These are phyloP conservation scores for Excoecaria agallocha DNA, from an alignment of 345 rosid species.

Conservation along the genomic window DNA sequence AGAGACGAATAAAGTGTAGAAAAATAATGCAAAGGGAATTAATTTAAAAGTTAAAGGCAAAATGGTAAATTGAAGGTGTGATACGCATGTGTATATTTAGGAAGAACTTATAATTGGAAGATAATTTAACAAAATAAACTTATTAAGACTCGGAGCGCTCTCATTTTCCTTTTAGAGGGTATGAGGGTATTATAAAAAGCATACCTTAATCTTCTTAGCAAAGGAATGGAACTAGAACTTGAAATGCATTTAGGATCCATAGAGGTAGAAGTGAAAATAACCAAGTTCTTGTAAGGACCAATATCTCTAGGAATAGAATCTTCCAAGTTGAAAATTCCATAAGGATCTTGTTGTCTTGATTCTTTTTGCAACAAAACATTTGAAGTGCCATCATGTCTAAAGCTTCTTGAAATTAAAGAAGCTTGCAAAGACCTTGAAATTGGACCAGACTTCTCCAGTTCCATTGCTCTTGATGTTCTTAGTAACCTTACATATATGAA, in stretches of 20 bases:
- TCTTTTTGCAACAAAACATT: conserved; percentile 45
- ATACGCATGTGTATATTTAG: too few species aligned
- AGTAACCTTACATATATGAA: conserved; percentile 73
- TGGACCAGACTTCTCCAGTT: conserved; percentile 67
- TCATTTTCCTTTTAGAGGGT: too few species aligned
- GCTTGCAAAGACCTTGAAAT: conserved; percentile 58
- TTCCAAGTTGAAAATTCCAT: conserved; percentile 68
- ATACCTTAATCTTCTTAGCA: conserved; percentile 73
- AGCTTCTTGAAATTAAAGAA: conserved; percentile 63
- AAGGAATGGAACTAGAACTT: conserved; percentile 66
- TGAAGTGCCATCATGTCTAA: conserved; percentile 49
- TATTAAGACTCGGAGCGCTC: too few species aligned
- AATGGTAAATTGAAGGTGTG: too few species aligned
- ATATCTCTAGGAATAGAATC: conserved; percentile 81
- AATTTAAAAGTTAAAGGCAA: too few species aligned
- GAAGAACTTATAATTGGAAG: too few species aligned
- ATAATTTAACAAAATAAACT: too few species aligned
- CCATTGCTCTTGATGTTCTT: conserved; percentile 79
- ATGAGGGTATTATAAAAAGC: too few species aligned
- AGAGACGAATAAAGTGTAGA: too few species aligned
- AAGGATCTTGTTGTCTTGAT: conserved; percentile 87
- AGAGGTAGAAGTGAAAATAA: conserved; percentile 68
- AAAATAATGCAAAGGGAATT: too few species aligned
- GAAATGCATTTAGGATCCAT: conserved; percentile 87
- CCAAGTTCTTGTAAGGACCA: conserved; percentile 88